Evolutionary conservation across 257 asterid genomes (phyloP), one percentile per base, ranked within the genome.

Genomic region (Ligustrum vulgare): DNA sequence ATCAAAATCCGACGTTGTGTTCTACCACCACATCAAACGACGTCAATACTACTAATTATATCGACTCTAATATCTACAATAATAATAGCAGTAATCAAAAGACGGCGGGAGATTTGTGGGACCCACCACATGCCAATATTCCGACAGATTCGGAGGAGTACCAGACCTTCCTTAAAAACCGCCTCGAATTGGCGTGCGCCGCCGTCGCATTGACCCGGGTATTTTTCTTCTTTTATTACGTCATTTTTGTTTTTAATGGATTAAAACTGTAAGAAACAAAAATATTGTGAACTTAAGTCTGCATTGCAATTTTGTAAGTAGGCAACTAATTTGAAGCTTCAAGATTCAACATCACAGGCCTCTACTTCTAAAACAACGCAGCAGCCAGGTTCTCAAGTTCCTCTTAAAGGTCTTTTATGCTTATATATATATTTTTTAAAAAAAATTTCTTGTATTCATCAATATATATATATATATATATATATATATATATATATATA

Each of bases 161-260:
- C 62, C 98, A 91, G 81, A 87, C 94, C 12, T 80, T 82, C 71
- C 91, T 93, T 22, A 90, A 88, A 88, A 91, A 88, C 78, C 91
- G 86, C 39, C 97, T 93, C 23, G 91, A 93, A 80, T 74, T 90
- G 83, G 98, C 96, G 35, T 93, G 98, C 78, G 97, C 97, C 60
- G 98, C 97, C 85, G 91, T 91, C 49, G 97, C 98, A 60, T 83
- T 91, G 87, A 80, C 89, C 51, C 75, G 96, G 84, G 98, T 93
- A 82, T 12, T 63, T 39, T 15, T 62, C 23, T 71, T 34, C 23
- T 71, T 34, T 51, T 33, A 11, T 23, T 23, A 11, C 39, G 39
- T 20, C 63, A 20, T 15, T 54, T n/a, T 2, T 20, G 2, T 6
- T 10, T 60, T 60, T 58, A 20, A 3, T 58, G 35, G 67, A 62